Evolutionary conservation across 2,329 filamentous ascomycete genomes (phyloP).

Genomic region (Lecanicillium sp.): DNA sequence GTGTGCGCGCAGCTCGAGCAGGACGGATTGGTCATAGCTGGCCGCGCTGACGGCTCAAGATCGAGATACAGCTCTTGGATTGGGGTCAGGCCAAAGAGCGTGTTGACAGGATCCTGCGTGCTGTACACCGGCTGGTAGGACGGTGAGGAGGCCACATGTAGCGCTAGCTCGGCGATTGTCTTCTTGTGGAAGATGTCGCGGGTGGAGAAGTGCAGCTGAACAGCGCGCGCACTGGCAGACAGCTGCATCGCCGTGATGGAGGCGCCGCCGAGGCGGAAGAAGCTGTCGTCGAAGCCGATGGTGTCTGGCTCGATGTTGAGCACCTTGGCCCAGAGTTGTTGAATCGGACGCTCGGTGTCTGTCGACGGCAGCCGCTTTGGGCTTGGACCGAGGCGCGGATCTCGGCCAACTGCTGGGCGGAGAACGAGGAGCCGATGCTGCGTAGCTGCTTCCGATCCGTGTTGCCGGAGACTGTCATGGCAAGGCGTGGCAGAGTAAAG

Average conservation of each 20-base stretch:
- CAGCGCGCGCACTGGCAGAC: too few relatives aligned
- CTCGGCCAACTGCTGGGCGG: neutral
- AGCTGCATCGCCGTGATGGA: slow-evolving; percentile 38
- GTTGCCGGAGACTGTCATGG: neutral
- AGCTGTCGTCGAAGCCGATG: slow-evolving; percentile 35
- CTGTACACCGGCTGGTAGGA: too few relatives aligned
- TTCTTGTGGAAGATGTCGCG: too few relatives aligned
- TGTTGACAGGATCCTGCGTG: too few relatives aligned
- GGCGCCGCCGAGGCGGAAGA: slow-evolving; percentile 40
- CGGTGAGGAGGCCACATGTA: too few relatives aligned
- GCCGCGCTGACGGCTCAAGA: too few relatives aligned
- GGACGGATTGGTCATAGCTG: too few relatives aligned
- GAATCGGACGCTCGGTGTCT: neutral
- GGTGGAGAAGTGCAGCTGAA: too few relatives aligned
- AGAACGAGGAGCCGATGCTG: neutral
- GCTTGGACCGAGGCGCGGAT: neutral
- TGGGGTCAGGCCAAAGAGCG: too few relatives aligned
- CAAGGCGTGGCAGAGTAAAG: neutral
- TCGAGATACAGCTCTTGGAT: too few relatives aligned
- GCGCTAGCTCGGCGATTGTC: too few relatives aligned
- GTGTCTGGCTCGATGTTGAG: neutral
- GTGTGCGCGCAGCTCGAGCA: too few relatives aligned
- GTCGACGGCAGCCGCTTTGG: neutral
- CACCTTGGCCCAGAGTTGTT: slow-evolving; percentile 1
- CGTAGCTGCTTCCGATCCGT: neutral